phyloP scores from a whole-genome alignment of 1,139 yeast species.

The Hyphopichia pseudoburtonii region DNA sequence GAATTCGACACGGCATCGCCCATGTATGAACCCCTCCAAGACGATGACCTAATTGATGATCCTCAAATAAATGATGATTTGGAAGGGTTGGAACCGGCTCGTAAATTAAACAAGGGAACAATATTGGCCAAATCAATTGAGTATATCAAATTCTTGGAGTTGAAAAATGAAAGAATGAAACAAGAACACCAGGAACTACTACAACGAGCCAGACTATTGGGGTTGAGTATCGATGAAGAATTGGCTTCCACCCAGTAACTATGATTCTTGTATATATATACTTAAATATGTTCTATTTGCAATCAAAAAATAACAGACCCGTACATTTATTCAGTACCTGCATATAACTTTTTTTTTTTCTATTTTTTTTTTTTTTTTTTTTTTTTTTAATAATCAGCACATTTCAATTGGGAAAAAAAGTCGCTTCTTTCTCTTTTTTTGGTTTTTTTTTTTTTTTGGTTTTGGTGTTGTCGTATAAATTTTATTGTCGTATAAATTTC shows the following conservation, averaged over 20 bases:
- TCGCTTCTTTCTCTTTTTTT: too few relatives aligned
- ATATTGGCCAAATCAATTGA: conserved; percentile 45
- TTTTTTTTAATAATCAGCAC: too few relatives aligned
- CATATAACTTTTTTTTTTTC: too few relatives aligned
- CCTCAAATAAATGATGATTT: conserved; percentile 20
- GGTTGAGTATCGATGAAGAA: conserved; percentile 17
- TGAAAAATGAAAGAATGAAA: conserved; percentile 36
- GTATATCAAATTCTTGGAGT: conserved; percentile 43
- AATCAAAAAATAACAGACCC: too few relatives aligned
- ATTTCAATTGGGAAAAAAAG: too few relatives aligned
- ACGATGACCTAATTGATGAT: conserved; percentile 11
- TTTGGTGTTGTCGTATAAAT: too few relatives aligned
- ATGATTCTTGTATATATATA: background rate
- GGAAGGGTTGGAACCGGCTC: conserved; percentile 48
- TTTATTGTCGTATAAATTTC: too few relatives aligned
- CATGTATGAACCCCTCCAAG: conserved; percentile 7
- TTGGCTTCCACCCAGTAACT: background rate
- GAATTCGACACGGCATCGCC: too few relatives aligned
- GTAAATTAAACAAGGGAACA: conserved; percentile 46
- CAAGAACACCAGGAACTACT: conserved; percentile 34
- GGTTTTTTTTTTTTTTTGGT: too few relatives aligned
- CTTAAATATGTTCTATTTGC: too few relatives aligned
- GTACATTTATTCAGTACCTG: too few relatives aligned
- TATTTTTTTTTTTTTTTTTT: too few relatives aligned
- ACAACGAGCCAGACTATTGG: conserved; percentile 27